phyloP scores from a whole-genome alignment of 352 stramenopile species.

The Pythium plurisporium region DNA sequence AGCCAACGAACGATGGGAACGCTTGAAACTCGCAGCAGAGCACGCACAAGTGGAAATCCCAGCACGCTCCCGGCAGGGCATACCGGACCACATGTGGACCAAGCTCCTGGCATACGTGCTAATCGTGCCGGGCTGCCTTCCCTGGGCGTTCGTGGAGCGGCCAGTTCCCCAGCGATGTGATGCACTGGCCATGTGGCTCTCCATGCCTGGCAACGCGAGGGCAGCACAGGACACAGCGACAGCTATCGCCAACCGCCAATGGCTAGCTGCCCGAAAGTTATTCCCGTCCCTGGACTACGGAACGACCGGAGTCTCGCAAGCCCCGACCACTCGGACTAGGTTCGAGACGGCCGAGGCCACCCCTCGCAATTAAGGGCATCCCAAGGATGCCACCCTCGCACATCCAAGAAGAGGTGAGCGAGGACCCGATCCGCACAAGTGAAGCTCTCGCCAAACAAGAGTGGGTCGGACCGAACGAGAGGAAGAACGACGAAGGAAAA shows the following conservation, averaged over 20 bases:
- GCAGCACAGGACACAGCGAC: background rate
- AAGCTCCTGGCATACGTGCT: background rate
- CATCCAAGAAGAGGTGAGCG: background rate
- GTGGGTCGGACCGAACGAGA: background rate
- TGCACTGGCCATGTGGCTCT: background rate
- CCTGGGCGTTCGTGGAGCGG: background rate
- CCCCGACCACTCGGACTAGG: background rate
- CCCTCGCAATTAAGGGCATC: conserved; percentile 5
- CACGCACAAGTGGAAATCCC: background rate
- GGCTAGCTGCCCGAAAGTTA: background rate
- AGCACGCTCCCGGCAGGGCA: background rate
- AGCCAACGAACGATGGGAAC: background rate
- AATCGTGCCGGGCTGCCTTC: background rate
- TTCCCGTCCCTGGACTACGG: background rate
- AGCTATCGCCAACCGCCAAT: background rate
- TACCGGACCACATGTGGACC: background rate
- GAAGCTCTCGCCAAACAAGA: background rate
- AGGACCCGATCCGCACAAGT: too few species aligned
- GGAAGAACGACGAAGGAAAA: background rate
- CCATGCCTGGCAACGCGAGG: background rate
- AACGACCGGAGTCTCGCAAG: background rate
- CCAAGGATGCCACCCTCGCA: background rate
- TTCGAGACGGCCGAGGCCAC: background rate
- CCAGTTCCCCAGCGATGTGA: conserved; percentile 1
- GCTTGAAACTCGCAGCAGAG: background rate